Conservation (phyloP, 306 rosid genomes). For the Dryas alaskensis region DNA sequence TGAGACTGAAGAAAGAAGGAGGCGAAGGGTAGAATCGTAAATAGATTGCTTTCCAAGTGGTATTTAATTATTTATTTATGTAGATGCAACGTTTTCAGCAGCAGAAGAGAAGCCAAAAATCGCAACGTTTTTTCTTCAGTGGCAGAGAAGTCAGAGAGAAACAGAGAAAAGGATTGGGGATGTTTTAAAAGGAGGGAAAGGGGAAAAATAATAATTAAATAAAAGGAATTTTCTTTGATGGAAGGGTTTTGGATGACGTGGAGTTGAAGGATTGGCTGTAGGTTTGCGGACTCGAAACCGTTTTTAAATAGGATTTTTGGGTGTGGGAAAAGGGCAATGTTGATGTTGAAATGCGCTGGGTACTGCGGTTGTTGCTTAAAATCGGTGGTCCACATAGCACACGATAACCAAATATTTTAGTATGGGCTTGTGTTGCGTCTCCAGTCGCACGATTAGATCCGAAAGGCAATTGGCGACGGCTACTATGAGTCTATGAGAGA, state of each 20-base stretch:
- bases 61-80: neutral
- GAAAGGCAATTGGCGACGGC: too few species aligned
- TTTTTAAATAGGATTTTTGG: neutral
- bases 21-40: constrained; percentile 15
- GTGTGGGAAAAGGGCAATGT: neutral
- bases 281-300: neutral
- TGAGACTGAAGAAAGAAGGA: neutral
- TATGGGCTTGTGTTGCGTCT: neutral
- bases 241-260: too few species aligned
- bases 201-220: too few species aligned
- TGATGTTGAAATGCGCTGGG: neutral
- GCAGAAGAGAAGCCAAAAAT: neutral
- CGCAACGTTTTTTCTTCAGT: neutral
- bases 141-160: constrained; percentile 5
- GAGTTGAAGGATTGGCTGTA: too few species aligned
- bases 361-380: neutral
- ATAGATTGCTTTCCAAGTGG: neutral
- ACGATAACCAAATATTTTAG: neutral
- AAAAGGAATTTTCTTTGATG: too few species aligned
- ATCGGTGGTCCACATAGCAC: neutral
- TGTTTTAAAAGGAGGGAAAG: too few species aligned
- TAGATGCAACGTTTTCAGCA: neutral
- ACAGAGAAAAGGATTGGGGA: neutral
- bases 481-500: neutral
- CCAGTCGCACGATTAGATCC: neutral